Percentiles rank a stretch among this genome's conserved stretches.
phyloP scores from a whole-genome alignment of 352 stramenopile genomes.

The Pythium monospermum region DNA sequence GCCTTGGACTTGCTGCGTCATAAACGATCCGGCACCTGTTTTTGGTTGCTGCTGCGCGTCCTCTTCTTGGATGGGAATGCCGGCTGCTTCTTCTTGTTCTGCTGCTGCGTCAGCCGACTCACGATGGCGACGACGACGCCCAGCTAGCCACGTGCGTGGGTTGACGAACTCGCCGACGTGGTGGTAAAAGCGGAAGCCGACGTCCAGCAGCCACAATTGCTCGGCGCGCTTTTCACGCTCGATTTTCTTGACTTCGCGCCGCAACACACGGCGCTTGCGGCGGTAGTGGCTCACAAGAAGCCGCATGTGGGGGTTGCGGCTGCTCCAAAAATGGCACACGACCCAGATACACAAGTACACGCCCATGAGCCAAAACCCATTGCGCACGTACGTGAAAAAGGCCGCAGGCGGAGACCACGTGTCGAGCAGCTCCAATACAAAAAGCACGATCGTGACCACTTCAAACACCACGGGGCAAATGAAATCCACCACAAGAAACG shows the following conservation, averaged over 20 bases:
- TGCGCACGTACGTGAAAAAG: slow-evolving; percentile 78
- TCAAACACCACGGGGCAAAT: slow-evolving; percentile 81
- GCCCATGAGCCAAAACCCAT: slow-evolving; percentile 72
- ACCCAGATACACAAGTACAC: slow-evolving; percentile 76
- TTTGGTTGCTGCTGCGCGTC: slow-evolving; percentile 16
- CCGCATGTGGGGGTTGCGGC: slow-evolving; percentile 81
- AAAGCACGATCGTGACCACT: slow-evolving; percentile 65
- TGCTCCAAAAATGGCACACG: slow-evolving; percentile 82
- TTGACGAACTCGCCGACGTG: slow-evolving; percentile 64
- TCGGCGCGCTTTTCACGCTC: slow-evolving; percentile 79
- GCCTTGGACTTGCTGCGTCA: slow-evolving; percentile 19
- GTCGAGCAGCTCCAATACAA: slow-evolving; percentile 45
- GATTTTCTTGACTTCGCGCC: slow-evolving; percentile 61
- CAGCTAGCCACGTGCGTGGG: slow-evolving; percentile 28
- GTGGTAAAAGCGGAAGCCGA: slow-evolving; percentile 76
- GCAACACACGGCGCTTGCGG: slow-evolving; percentile 64
- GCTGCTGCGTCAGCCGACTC: too few relatives aligned
- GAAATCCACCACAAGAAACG: slow-evolving; percentile 79
- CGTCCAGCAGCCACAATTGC: slow-evolving; percentile 78
- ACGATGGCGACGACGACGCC: slow-evolving; percentile 10
- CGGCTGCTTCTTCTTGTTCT: too few relatives aligned
- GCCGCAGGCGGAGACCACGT: slow-evolving; percentile 59
- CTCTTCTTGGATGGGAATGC: background rate
- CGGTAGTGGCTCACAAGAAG: slow-evolving; percentile 87
- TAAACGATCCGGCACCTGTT: slow-evolving; percentile 15